phyloP scores from a whole-genome alignment of 441 rosid genomes.

The Macaranga tanarius region DNA sequence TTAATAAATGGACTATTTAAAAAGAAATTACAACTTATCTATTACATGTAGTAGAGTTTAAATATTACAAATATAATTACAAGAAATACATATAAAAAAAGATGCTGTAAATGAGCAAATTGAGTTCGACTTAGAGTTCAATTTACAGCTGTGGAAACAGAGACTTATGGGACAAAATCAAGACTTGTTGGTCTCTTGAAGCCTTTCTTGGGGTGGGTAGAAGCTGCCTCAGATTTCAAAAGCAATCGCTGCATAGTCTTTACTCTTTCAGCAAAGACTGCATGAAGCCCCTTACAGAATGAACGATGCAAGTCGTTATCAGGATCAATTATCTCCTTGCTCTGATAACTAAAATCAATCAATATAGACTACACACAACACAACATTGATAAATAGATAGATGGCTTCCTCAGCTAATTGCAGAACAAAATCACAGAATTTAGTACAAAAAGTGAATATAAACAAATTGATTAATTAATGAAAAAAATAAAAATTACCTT shows the following conservation, averaged over 20 bases:
- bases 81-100: no score
- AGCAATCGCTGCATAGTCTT: slow-evolving; percentile 43
- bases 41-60: no score
- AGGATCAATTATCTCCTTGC: slow-evolving; percentile 56
- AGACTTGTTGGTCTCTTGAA: slow-evolving; percentile 32
- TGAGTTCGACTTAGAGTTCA: no score
- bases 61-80: no score
- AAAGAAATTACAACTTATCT: no score
- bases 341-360: slow-evolving; percentile 33
- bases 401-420: background rate
- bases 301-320: slow-evolving; percentile 48
- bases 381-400: no score
- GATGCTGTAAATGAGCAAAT: no score
- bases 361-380: background rate
- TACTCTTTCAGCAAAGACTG: slow-evolving; percentile 43
- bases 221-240: slow-evolving; percentile 39
- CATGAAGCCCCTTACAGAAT: slow-evolving; percentile 55
- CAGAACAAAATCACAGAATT: background rate
- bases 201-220: slow-evolving; percentile 36
- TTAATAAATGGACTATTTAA: no score
- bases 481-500: slow-evolving; percentile 36
- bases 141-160: no score
- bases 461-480: background rate
- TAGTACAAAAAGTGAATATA: no score
- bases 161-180: no score